phyloP scores from a whole-genome alignment of 352 stramenopile genomes.

The Phytophthora constricta region DNA sequence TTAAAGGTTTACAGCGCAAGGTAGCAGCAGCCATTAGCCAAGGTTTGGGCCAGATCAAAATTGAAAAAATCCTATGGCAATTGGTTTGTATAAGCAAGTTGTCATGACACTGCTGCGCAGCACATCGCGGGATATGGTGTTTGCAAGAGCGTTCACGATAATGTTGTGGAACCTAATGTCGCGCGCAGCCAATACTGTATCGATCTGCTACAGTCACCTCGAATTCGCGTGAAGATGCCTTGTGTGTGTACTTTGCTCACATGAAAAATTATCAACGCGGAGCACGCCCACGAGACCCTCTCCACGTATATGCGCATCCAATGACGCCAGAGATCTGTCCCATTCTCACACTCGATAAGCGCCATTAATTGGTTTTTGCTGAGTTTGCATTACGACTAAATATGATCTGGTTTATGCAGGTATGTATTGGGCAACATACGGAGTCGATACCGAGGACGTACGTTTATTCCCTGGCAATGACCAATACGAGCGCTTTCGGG shows the following conservation, averaged over 20 bases:
- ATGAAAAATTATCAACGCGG: slow-evolving; percentile 45
- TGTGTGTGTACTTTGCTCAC: slow-evolving; percentile 43
- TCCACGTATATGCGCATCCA: slow-evolving; percentile 43
- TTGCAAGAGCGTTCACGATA: slow-evolving; percentile 31
- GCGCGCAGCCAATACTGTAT: slow-evolving; percentile 17
- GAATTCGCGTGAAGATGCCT: slow-evolving; percentile 36
- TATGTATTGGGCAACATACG: slow-evolving; percentile 16
- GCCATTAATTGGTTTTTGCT: background rate
- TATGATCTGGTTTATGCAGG: background rate
- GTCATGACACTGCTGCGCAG: slow-evolving; percentile 7
- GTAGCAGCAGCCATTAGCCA: slow-evolving; percentile 1
- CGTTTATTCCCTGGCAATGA: slow-evolving; percentile 25
- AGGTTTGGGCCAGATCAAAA: background rate
- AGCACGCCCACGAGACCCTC: slow-evolving; percentile 26
- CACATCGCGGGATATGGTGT: slow-evolving; percentile 18
- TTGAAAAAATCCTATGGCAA: background rate
- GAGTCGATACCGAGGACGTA: slow-evolving; percentile 3
- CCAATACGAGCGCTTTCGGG: slow-evolving; percentile 34
- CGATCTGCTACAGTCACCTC: slow-evolving; percentile 31
- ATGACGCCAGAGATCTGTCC: slow-evolving; percentile 32
- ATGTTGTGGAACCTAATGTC: slow-evolving; percentile 34
- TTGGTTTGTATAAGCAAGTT: slow-evolving; percentile 4
- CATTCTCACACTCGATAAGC: slow-evolving; percentile 35
- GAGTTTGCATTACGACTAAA: background rate
- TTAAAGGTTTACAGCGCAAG: slow-evolving; percentile 15